phyloP scores from a whole-genome alignment of 169 alveolate species.

The Toxoplasma gondii region DNA sequence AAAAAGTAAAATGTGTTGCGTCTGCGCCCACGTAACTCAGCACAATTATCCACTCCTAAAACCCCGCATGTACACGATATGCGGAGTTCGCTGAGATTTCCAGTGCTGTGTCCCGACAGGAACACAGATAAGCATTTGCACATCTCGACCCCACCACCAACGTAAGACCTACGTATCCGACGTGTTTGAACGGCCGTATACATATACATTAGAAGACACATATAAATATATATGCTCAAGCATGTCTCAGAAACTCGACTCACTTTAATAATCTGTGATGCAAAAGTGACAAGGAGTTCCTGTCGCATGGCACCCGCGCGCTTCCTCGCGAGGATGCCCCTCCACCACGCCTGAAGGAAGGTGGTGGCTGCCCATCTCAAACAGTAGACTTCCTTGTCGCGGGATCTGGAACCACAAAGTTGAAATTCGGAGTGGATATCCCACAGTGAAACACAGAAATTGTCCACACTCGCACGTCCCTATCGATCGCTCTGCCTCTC shows the following conservation, averaged over 20 bases:
- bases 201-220: too few species aligned
- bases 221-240: too few species aligned
- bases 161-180: too few species aligned
- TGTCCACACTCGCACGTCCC: not conserved
- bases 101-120: too few species aligned
- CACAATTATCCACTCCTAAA: too few species aligned
- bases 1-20: too few species aligned
- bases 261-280: conserved; percentile 65
- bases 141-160: too few species aligned
- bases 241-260: not conserved
- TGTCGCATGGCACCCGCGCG: conserved; percentile 48
- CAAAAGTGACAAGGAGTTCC: conserved; percentile 38
- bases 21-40: too few species aligned
- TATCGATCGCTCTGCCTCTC: not conserved
- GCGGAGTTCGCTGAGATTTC: too few species aligned
- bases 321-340: conserved; percentile 68
- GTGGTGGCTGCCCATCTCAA: conserved; percentile 79
- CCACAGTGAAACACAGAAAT: not conserved
- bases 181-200: too few species aligned
- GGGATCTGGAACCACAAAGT: conserved; percentile 39
- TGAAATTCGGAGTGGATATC: not conserved
- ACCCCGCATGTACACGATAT: not conserved
- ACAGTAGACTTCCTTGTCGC: conserved; percentile 70
- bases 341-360: conserved; percentile 79
- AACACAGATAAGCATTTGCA: too few species aligned